Conservation (phyloP, 305 asterid species). For the Fraxinus platypoda region DNA sequence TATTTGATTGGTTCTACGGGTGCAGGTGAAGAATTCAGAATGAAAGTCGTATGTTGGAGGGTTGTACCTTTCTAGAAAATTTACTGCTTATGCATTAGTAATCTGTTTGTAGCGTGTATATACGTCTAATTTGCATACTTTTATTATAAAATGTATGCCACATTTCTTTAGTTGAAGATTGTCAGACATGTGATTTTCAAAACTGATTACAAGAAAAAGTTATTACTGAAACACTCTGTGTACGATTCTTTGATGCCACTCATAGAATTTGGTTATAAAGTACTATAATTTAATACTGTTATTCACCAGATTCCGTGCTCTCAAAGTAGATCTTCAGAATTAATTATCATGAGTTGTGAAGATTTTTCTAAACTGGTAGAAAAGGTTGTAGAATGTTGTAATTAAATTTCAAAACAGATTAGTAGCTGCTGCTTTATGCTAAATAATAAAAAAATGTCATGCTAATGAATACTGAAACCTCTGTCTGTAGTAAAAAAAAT, state of each 20-base stretch:
- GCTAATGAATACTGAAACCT: neutral
- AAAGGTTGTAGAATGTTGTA: neutral
- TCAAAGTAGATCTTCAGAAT: neutral
- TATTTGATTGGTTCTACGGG: neutral
- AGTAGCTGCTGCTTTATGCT: conserved; percentile 11
- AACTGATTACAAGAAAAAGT: neutral
- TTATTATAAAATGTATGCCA: neutral
- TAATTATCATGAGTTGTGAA: neutral
- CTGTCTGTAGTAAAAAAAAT: neutral
- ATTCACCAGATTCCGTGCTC: neutral
- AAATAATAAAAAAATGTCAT: neutral
- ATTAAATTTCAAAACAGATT: neutral
- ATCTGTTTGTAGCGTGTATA: neutral
- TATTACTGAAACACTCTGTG: neutral
- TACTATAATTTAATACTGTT: neutral
- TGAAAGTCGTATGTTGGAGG: neutral
- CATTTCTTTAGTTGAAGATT: neutral
- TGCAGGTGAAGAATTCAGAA: neutral
- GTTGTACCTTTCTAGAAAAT: neutral
- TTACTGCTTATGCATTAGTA: neutral
- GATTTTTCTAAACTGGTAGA: neutral
- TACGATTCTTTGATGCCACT: neutral
- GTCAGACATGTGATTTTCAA: neutral
- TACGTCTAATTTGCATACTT: neutral
- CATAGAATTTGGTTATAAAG: neutral